These are phyloP conservation scores for Penicillium goetzii DNA, from an alignment of 495 filamentous ascomycete genomes.

Conservation along the genomic window DNA sequence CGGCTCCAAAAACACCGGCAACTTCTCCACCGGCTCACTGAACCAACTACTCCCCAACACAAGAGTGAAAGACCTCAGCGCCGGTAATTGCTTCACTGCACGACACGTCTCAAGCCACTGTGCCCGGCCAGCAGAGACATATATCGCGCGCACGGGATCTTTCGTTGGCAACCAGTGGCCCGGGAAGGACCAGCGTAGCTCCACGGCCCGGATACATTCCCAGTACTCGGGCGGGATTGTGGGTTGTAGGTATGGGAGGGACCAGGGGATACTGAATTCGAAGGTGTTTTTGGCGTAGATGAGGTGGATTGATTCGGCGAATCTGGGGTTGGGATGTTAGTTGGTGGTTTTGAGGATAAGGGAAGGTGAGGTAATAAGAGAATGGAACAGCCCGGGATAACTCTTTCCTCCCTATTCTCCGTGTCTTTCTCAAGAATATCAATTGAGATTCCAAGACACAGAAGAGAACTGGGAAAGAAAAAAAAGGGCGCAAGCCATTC, in stretches of 20 bases:
- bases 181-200: conserved; percentile 52
- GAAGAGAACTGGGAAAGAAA: background rate
- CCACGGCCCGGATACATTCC: conserved; percentile 41
- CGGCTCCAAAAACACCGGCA: conserved; percentile 48
- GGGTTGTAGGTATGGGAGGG: conserved; percentile 47
- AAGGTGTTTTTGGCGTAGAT: conserved; percentile 47
- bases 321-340: conserved; percentile 27
- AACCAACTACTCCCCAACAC: conserved; percentile 47
- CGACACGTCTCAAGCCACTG: conserved; percentile 51
- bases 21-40: conserved; percentile 47
- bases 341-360: background rate
- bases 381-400: background rate
- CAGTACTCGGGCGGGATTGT: conserved; percentile 41
- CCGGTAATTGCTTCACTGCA: conserved; percentile 30
- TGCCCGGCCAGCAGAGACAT: conserved; percentile 46
- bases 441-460: background rate
- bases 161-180: conserved; percentile 53
- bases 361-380: background rate
- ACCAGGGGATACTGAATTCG: conserved; percentile 54
- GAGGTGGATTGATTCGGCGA: conserved; percentile 43
- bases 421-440: background rate
- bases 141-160: conserved; percentile 49
- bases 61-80: conserved; percentile 42
- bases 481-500: background rate
- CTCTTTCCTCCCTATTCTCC: background rate